Conservation (phyloP, 768 basidiomycete genomes). For the Suillus luteus region DNA sequence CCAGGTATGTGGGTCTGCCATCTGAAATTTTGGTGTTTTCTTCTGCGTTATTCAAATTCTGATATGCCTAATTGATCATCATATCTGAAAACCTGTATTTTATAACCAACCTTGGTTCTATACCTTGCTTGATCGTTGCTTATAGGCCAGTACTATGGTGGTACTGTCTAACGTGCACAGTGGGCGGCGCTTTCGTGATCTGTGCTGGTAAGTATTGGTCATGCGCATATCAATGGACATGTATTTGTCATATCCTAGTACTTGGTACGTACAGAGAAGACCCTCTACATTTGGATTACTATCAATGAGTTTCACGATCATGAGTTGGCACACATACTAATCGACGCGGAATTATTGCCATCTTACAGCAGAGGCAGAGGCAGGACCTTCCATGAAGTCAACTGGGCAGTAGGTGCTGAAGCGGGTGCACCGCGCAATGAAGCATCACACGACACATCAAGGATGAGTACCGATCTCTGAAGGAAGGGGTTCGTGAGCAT, state of each 20-base stretch:
- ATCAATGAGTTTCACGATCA: not conserved
- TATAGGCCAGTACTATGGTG: not conserved
- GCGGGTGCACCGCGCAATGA: no score
- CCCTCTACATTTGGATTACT: not conserved
- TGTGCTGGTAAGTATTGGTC: not conserved
- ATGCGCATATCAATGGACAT: not conserved
- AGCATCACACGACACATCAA: no score
- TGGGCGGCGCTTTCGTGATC: not conserved
- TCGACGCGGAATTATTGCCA: not conserved
- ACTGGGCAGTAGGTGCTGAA: not conserved
- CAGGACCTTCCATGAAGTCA: not conserved
- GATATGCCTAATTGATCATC: not conserved
- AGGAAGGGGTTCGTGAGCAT: not conserved
- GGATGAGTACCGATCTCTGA: not conserved
- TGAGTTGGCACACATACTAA: not conserved
- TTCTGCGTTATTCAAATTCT: not conserved
- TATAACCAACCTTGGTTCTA: not conserved
- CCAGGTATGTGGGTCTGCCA: not conserved
- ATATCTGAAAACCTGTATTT: not conserved
- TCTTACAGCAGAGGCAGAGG: not conserved
- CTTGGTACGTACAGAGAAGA: not conserved
- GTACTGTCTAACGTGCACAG: not conserved
- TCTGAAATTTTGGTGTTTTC: not conserved
- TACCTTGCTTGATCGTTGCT: not conserved
- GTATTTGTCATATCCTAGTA: not conserved